These are phyloP conservation scores for Sporothrix sp. DNA, from an alignment of 2,329 filamentous ascomycete genomes.

Conservation along the genomic window DNA sequence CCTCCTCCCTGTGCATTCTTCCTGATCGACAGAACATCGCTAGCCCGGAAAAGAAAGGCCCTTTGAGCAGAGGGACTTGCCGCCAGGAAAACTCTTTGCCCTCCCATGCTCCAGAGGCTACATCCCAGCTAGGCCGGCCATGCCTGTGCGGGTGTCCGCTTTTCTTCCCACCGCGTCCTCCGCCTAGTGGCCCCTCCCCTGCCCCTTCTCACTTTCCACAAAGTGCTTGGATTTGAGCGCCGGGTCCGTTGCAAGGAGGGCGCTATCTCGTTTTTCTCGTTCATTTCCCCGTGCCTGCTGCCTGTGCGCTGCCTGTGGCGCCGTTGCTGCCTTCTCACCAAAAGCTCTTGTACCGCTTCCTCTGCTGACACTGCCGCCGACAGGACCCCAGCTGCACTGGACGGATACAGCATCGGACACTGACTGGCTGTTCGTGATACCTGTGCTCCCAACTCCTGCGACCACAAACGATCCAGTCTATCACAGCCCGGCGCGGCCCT, in stretches of 20 bases:
- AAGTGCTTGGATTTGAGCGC: neutral
- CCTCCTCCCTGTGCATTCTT: neutral
- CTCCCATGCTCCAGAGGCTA: neutral
- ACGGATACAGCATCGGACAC: no score
- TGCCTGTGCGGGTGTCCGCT: neutral
- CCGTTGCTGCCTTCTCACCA: neutral
- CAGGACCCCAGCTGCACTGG: no score
- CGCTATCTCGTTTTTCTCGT: neutral
- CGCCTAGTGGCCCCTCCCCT: neutral
- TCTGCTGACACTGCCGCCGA: no score
- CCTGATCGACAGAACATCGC: conserved; percentile 4
- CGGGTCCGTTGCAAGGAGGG: neutral
- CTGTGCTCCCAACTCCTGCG: no score
- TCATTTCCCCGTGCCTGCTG: neutral
- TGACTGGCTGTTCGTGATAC: no score
- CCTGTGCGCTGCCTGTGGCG: neutral
- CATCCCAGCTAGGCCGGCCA: conserved; percentile 5
- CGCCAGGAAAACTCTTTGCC: neutral
- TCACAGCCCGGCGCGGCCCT: neutral
- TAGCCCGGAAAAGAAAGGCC: conserved; percentile 1
- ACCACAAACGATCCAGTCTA: no score
- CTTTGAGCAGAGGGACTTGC: neutral
- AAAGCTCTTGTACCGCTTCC: neutral
- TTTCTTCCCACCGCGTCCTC: neutral
- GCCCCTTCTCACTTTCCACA: conserved; percentile 4